Evolutionary conservation across 2,329 filamentous ascomycete genomes (phyloP).

Genomic region (Xylaria sp.): DNA sequence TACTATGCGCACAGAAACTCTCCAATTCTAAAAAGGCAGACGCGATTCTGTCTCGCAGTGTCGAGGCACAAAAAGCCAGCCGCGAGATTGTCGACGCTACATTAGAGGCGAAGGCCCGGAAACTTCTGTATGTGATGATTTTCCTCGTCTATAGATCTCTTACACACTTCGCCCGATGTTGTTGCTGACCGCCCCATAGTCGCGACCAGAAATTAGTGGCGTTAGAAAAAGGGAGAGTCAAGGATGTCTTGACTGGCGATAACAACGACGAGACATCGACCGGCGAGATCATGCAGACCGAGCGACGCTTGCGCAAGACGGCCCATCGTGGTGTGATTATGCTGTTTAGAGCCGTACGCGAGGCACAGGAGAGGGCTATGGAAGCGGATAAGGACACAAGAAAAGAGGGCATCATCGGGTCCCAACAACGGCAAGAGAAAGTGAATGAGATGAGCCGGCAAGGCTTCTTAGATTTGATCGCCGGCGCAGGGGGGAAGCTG

Average conservation of each 20-base stretch:
- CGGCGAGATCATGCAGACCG: constrained; percentile 71
- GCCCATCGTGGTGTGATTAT: constrained; percentile 95
- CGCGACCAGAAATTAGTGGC: constrained; percentile 83
- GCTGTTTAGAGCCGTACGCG: constrained; percentile 94
- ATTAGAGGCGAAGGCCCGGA: constrained; percentile 83
- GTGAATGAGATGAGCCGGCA: constrained; percentile 97
- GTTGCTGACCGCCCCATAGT: constrained; percentile 20
- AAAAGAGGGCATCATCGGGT: constrained; percentile 80
- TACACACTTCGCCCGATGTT: not conserved
- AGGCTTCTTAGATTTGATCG: constrained; percentile 93
- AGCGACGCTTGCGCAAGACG: constrained; percentile 84
- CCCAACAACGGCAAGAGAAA: constrained; percentile 83
- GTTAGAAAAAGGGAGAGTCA: constrained; percentile 86
- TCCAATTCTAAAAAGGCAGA: constrained; percentile 83
- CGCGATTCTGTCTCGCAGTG: constrained; percentile 89
- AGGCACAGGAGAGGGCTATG: constrained; percentile 88
- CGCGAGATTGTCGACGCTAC: constrained; percentile 78
- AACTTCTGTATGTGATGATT: constrained; percentile 64
- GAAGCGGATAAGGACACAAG: constrained; percentile 77
- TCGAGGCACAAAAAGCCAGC: constrained; percentile 76
- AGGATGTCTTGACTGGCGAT: constrained; percentile 79
- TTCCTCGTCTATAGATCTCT: too few species aligned
- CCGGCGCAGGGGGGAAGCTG: constrained; percentile 67
- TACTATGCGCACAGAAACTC: constrained; percentile 67
- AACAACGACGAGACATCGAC: constrained; percentile 59